Conservation (phyloP, 305 asterid species). For the Solanum chacoense region DNA sequence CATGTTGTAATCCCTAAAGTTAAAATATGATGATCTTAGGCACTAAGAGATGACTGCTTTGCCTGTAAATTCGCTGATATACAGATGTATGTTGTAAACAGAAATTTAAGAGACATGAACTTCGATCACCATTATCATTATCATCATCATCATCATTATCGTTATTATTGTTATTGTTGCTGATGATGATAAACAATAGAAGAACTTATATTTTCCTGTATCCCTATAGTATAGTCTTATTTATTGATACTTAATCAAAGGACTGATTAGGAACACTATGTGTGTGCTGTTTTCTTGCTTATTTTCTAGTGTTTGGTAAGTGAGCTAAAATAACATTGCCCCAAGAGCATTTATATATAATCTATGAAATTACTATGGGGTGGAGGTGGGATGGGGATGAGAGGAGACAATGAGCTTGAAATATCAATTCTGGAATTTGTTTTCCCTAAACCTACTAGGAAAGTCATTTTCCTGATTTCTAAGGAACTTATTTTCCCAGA, state of each 20-base stretch:
- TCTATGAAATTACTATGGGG: neutral
- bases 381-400: neutral
- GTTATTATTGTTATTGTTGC: neutral
- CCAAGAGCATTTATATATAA: neutral
- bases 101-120: neutral
- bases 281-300: neutral
- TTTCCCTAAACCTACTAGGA: neutral
- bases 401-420: neutral
- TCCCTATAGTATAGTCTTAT: neutral
- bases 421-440: neutral
- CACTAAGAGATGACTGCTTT: neutral
- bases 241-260: neutral
- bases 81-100: neutral
- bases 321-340: neutral
- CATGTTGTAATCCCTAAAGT: conserved; percentile 5
- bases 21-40: conserved; percentile 6
- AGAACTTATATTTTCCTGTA: neutral
- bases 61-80: neutral
- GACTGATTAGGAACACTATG: neutral
- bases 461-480: neutral
- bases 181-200: neutral
- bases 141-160: neutral
- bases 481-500: neutral
- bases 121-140: neutral
- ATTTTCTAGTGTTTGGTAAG: neutral